A percentile compares a stretch with the other conserved stretches of the same genome.
phyloP scores from a whole-genome alignment of 2,329 filamentous ascomycete genomes.

The Fusarium xyrophilum region DNA sequence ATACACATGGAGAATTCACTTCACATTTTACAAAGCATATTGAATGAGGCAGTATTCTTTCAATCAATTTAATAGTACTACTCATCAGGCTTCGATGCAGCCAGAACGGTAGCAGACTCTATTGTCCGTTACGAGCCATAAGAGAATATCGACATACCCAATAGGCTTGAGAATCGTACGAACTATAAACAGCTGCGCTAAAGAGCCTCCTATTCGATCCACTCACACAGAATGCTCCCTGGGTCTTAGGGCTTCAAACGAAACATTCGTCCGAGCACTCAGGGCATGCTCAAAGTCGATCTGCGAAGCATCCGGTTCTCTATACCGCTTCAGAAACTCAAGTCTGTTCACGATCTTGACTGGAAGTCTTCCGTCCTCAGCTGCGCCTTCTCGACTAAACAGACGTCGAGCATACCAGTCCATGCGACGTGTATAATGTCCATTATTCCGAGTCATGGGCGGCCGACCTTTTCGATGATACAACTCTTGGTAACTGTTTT shows the following conservation, averaged over 20 bases:
- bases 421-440: background rate
- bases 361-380: fast-evolving
- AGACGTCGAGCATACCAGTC: background rate
- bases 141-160: background rate
- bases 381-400: fast-evolving
- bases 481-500: background rate
- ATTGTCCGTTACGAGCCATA: background rate
- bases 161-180: no score
- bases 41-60: no score
- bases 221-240: fast-evolving
- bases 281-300: background rate
- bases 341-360: background rate
- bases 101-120: no score
- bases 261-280: background rate
- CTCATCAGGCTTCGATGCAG: no score
- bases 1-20: no score
- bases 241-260: background rate
- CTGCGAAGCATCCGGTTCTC: background rate
- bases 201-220: fast-evolving
- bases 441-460: background rate
- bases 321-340: background rate
- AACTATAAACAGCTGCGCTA: fast-evolving
- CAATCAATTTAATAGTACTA: no score
- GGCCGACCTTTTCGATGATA: background rate
- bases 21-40: no score